These are phyloP conservation scores for Davidsoniella virescens DNA, from an alignment of 2,329 filamentous ascomycete genomes.

Conservation along the genomic window DNA sequence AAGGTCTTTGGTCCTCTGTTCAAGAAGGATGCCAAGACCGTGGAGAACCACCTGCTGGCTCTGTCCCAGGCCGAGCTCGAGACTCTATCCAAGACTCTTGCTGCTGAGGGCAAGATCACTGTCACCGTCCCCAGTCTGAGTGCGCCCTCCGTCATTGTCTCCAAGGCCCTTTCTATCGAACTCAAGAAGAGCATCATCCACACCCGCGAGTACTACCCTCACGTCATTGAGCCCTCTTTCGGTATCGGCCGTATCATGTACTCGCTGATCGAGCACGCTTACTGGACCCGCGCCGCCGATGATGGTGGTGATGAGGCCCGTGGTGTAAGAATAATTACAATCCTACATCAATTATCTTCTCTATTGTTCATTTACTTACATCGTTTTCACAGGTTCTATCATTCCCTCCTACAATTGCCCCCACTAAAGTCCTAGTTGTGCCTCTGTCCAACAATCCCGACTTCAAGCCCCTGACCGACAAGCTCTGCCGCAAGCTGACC, in stretches of 20 bases:
- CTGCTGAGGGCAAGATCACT: constrained; percentile 56
- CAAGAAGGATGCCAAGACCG: constrained; percentile 81
- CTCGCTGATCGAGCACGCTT: constrained; percentile 81
- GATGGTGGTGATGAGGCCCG: constrained; percentile 67
- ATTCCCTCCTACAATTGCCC: constrained; percentile 44
- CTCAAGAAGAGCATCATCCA: constrained; percentile 71
- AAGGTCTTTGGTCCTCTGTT: constrained; percentile 92
- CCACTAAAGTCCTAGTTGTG: constrained; percentile 74
- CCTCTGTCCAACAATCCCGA: constrained; percentile 60
- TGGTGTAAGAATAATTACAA: constrained; percentile 44
- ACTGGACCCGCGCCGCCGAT: constrained; percentile 64
- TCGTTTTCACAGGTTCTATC: constrained; percentile 22
- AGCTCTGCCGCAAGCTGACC: constrained; percentile 54
- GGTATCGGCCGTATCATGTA: constrained; percentile 85
- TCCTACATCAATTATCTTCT: background rate
- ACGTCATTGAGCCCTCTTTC: constrained; percentile 87
- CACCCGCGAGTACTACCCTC: constrained; percentile 77
- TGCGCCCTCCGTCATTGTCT: constrained; percentile 58
- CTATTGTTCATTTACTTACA: constrained; percentile 17
- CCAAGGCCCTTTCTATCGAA: constrained; percentile 70
- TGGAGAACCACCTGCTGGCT: constrained; percentile 63
- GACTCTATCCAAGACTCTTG: constrained; percentile 58
- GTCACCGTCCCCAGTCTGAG: constrained; percentile 53
- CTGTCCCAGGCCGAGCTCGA: constrained; percentile 70
- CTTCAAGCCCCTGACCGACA: constrained; percentile 53